Conservation (phyloP, 2,329 filamentous ascomycete genomes). For the Talaromyces verruculosus region DNA sequence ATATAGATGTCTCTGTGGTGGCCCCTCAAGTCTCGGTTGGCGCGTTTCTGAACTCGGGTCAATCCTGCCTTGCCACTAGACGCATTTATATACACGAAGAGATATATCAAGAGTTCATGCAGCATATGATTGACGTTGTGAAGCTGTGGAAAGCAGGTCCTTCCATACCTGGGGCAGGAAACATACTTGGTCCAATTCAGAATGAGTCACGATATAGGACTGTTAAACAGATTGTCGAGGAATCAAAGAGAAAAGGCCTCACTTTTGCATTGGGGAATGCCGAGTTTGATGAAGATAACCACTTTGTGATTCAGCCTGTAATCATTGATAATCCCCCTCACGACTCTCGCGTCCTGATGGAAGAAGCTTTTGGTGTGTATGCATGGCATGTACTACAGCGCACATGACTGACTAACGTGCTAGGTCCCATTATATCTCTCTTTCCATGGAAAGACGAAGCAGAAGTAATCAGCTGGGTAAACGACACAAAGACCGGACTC, state of each 20-base stretch:
- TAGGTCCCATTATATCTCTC: conserved; percentile 61
- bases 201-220: conserved; percentile 62
- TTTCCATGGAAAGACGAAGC: conserved; percentile 55
- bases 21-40: conserved; percentile 43
- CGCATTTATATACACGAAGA: conserved; percentile 59
- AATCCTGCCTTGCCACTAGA: conserved; percentile 56
- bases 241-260: conserved; percentile 54
- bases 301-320: conserved; percentile 57
- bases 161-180: conserved; percentile 36
- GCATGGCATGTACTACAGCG: neutral
- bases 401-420: neutral
- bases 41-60: conserved; percentile 56
- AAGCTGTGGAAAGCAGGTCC: conserved; percentile 27
- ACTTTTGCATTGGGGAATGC: conserved; percentile 52
- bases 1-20: conserved; percentile 48
- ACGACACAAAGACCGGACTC: conserved; percentile 45
- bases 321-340: conserved; percentile 58
- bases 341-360: conserved; percentile 52
- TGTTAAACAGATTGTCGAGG: conserved; percentile 55
- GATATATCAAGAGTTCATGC: conserved; percentile 52
- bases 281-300: conserved; percentile 38
- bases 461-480: conserved; percentile 48
- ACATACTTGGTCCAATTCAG: conserved; percentile 60
- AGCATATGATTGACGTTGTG: conserved; percentile 46
- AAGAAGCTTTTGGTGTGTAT: conserved; percentile 56